phyloP scores from a whole-genome alignment of 2,329 filamentous ascomycete species.

The Venturiaceae sp. region DNA sequence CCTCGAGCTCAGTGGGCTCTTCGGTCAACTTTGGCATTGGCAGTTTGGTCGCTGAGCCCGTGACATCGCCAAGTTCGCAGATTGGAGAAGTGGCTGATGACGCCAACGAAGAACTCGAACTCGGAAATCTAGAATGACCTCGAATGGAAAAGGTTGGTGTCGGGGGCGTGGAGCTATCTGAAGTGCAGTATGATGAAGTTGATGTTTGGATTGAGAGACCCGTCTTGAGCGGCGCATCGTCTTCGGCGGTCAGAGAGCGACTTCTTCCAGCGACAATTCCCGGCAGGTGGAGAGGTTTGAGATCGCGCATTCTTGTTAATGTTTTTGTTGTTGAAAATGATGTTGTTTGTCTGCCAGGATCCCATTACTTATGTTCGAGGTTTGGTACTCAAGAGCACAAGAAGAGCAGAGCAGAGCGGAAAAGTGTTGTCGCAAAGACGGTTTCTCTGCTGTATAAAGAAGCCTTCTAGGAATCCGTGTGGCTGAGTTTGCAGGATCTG shows the following conservation, averaged over 20 bases:
- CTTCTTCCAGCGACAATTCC: constrained; percentile 27
- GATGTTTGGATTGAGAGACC: constrained; percentile 24
- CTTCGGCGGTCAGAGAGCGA: neutral
- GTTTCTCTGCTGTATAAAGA: neutral
- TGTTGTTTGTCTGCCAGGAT: neutral
- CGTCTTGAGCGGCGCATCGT: constrained; percentile 20
- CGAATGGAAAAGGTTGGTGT: constrained; percentile 58
- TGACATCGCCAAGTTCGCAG: constrained; percentile 44
- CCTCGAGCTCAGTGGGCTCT: constrained; percentile 61
- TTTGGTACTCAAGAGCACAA: neutral
- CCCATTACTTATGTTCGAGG: constrained; percentile 7
- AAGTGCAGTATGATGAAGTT: constrained; percentile 34
- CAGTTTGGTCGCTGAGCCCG: constrained; percentile 55
- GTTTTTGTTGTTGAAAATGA: neutral
- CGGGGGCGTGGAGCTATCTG: constrained; percentile 59
- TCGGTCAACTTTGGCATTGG: constrained; percentile 62
- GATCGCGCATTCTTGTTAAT: constrained; percentile 7
- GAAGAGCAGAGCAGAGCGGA: neutral
- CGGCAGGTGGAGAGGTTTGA: constrained; percentile 20
- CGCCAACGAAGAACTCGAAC: constrained; percentile 71
- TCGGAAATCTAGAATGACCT: constrained; percentile 55
- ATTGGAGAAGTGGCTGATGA: constrained; percentile 32
- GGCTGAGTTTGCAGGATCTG: neutral
- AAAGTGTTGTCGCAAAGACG: neutral
- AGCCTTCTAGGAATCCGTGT: neutral